Evolutionary conservation across 1,139 yeast species (phyloP).

Genomic region (Sugiyamaella neomexicana): DNA sequence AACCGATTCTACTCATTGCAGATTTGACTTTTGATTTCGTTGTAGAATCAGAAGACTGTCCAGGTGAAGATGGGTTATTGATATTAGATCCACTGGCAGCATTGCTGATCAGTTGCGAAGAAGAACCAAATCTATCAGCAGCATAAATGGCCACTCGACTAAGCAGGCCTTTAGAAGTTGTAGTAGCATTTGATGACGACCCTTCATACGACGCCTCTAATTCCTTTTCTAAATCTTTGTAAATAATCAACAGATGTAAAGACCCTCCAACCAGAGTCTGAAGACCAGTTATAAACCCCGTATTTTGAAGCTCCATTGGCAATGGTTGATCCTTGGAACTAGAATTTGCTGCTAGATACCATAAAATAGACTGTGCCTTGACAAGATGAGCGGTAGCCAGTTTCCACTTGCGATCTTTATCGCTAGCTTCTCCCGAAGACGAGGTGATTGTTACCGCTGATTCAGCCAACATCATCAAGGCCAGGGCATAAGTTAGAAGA

Average conservation of each 20-base stretch:
- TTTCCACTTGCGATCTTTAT: conserved; percentile 34
- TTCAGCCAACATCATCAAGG: conserved; percentile 32
- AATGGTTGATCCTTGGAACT: conserved; percentile 17
- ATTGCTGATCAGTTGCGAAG: conserved; percentile 30
- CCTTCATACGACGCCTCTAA: conserved; percentile 4
- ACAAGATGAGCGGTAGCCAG: conserved; percentile 35
- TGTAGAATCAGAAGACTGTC: conserved; percentile 14
- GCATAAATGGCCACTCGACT: conserved; percentile 40
- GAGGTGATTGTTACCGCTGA: conserved; percentile 19
- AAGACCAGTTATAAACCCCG: conserved; percentile 32
- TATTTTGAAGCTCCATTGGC: conserved; percentile 31
- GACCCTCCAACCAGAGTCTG: conserved; percentile 36
- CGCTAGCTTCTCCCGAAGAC: conserved; percentile 9
- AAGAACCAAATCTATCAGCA: conserved; percentile 37
- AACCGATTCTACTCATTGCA: neutral
- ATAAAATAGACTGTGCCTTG: conserved; percentile 34
- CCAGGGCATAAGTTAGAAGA: conserved; percentile 36
- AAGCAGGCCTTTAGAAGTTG: conserved; percentile 34
- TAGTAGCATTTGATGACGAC: conserved; percentile 14
- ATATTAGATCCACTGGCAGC: neutral
- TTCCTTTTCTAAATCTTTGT: conserved; percentile 30
- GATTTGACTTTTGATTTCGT: conserved; percentile 10
- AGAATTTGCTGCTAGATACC: conserved; percentile 32
- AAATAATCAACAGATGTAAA: conserved; percentile 35
- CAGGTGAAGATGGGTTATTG: conserved; percentile 1